Base-by-base conservation (phyloP, 1,139 yeast genomes). In the Taphrina communis region DNA sequence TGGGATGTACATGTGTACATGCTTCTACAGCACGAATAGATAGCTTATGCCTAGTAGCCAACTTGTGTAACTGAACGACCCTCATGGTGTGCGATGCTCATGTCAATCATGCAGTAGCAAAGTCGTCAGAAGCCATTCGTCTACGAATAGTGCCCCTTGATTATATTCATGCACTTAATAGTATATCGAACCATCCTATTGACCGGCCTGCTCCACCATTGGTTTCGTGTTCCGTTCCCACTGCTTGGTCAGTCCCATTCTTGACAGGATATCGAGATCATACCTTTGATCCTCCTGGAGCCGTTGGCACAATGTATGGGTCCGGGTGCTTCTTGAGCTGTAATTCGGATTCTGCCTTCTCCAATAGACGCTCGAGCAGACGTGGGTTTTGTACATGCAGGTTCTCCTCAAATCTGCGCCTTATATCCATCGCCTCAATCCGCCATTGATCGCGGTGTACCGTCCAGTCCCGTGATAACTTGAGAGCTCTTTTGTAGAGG, bases 381-480 rank as follows among this genome's bases (percentile, higher is more conserved):
- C 71, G 46, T 1, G 73, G 72, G 44, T 72, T 73, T 39, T 58
- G 48, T 17, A 72, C 67, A 35, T 63, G 59, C 58, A 58, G 67
- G 50, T 72, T 71, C n/a, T 72, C 70, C 39, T 72, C 73, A 59
- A 72, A 72, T 36, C 68, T 66, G 19, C 69, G 65, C 31, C 73
- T 60, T 17, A 72, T 71, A 39, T 56, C 69, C 44, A 69, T 39
- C 7, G 73, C 73, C 46, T 70, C 72, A 21, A 55, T 42, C 17
- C 72, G 65, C 72, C 72, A 72, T 41, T 69, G 51, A 14, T 52
- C 68, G n/a, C 72, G 70, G 44, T 71, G 69, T 21, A 72, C 67
- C n/a, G 71, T 42, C 73, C 73, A 72, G 60, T 72, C 70, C 36
- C 72, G 66, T 11, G 73, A 55, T 19, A 69, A 55, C 39, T 71